phyloP scores from a whole-genome alignment of 2,329 filamentous ascomycete species.

The Penicillium concentricum region DNA sequence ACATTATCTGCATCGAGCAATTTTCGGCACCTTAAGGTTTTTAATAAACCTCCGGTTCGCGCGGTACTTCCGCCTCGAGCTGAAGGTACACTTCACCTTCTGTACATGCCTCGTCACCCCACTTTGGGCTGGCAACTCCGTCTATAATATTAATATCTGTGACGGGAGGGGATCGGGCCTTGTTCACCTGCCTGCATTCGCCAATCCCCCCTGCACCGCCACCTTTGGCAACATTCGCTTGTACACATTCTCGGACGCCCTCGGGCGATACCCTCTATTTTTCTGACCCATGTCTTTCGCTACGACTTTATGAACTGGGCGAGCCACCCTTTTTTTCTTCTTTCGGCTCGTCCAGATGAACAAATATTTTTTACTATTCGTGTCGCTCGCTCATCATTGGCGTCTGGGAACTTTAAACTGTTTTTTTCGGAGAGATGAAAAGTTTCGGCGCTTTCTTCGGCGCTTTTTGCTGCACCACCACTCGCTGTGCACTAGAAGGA shows the following conservation, averaged over 20 bases:
- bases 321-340: slow-evolving; percentile 28
- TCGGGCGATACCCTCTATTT: slow-evolving; percentile 20
- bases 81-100: slow-evolving; percentile 23
- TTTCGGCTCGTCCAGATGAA: slow-evolving; percentile 33
- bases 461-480: slow-evolving; percentile 38
- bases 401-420: slow-evolving; percentile 33
- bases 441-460: slow-evolving; percentile 31
- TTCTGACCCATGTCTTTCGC: slow-evolving; percentile 37
- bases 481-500: slow-evolving; percentile 40
- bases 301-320: slow-evolving; percentile 31
- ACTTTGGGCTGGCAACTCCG: slow-evolving; percentile 24
- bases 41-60: slow-evolving; percentile 34
- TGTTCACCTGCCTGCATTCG: slow-evolving; percentile 12
- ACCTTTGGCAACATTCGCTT: slow-evolving; percentile 40
- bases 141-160: slow-evolving; percentile 45
- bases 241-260: slow-evolving; percentile 27
- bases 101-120: slow-evolving; percentile 40
- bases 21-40: slow-evolving; percentile 39
- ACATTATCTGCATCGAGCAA: slow-evolving; percentile 39
- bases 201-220: slow-evolving; percentile 15
- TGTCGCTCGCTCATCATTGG: slow-evolving; percentile 42
- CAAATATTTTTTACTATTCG: slow-evolving; percentile 35
- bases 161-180: slow-evolving; percentile 17
- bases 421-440: slow-evolving; percentile 25
- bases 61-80: slow-evolving; percentile 22